Percentiles rank a stretch among this genome's conserved stretches.
phyloP scores from a whole-genome alignment of 1,284 basidiomycete genomes.

The Stygiomarasmius scandens region DNA sequence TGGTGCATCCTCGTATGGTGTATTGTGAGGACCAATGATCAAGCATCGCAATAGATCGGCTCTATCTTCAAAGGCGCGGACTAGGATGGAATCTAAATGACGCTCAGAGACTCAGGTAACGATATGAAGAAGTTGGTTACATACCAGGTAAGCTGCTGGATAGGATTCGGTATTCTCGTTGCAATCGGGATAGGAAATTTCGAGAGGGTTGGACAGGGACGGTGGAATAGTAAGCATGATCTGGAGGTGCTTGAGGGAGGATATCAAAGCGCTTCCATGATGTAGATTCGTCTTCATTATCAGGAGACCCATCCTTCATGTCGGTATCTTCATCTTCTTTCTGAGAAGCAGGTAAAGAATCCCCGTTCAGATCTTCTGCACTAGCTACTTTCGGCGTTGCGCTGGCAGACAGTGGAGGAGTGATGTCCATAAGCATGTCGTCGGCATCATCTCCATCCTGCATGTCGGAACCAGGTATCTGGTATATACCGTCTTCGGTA shows the following conservation, averaged over 20 bases:
- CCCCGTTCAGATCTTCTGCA: not conserved
- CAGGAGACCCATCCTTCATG: slow-evolving; percentile 27
- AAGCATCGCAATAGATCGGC: slow-evolving; percentile 85
- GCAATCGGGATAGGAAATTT: slow-evolving; percentile 72
- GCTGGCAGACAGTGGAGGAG: not conserved
- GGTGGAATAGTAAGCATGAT: slow-evolving; percentile 79
- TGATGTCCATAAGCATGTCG: not conserved
- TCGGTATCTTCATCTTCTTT: slow-evolving; percentile 10
- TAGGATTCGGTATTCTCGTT: slow-evolving; percentile 84
- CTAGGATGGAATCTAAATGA: slow-evolving; percentile 64
- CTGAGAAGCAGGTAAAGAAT: slow-evolving; percentile 5
- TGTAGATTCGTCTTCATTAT: slow-evolving; percentile 21
- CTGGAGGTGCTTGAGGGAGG: slow-evolving; percentile 70
- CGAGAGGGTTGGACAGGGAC: slow-evolving; percentile 67
- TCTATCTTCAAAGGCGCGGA: slow-evolving; percentile 80
- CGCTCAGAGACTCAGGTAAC: slow-evolving; percentile 9
- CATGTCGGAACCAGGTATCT: not conserved
- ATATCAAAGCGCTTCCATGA: slow-evolving; percentile 81
- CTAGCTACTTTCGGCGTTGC: not conserved
- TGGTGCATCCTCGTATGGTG: slow-evolving; percentile 91
- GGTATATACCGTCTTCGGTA: slow-evolving; percentile 14
- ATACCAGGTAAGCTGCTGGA: slow-evolving; percentile 80
- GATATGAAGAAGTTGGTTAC: slow-evolving; percentile 20
- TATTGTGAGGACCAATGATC: slow-evolving; percentile 92
- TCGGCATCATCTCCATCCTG: not conserved